These are phyloP conservation scores for Lolium multiflorum DNA, from an alignment of 176 grass and related monocot species.

Conservation along the genomic window DNA sequence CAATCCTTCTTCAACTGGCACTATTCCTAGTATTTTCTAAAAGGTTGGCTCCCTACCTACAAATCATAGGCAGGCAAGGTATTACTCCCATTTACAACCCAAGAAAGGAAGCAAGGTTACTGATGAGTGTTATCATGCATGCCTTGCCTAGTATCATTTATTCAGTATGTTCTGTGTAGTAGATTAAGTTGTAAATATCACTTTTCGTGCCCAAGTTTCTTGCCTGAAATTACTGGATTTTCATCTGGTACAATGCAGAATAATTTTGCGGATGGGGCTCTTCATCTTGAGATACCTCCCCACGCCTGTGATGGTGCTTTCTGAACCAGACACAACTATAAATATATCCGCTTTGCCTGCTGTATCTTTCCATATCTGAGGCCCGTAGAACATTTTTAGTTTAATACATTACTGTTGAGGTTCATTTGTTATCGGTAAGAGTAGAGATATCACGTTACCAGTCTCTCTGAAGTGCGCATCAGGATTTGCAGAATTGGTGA, in stretches of 20 bases:
- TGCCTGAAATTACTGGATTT: no score
- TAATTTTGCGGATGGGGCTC: no score
- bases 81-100: neutral
- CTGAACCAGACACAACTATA: conserved; percentile 39
- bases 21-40: conserved; percentile 85
- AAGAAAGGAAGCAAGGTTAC: conserved; percentile 4
- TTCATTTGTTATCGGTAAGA: neutral
- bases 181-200: neutral
- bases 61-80: conserved; percentile 9
- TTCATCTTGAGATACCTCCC: no score
- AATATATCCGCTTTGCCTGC: conserved; percentile 88
- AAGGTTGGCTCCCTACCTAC: conserved; percentile 57
- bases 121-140: neutral
- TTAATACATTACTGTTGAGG: neutral
- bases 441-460: conserved; percentile 48
- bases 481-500: conserved; percentile 71
- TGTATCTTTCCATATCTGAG: conserved; percentile 93
- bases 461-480: conserved; percentile 81
- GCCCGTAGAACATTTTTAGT: conserved; percentile 50
- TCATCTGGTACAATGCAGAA: no score
- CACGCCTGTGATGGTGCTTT: no score
- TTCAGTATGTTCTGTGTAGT: neutral
- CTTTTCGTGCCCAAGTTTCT: neutral
- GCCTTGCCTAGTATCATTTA: neutral
- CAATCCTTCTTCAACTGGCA: conserved; percentile 82